phyloP scores from a whole-genome alignment of 352 stramenopile species.

The Phytophthora crassamura region DNA sequence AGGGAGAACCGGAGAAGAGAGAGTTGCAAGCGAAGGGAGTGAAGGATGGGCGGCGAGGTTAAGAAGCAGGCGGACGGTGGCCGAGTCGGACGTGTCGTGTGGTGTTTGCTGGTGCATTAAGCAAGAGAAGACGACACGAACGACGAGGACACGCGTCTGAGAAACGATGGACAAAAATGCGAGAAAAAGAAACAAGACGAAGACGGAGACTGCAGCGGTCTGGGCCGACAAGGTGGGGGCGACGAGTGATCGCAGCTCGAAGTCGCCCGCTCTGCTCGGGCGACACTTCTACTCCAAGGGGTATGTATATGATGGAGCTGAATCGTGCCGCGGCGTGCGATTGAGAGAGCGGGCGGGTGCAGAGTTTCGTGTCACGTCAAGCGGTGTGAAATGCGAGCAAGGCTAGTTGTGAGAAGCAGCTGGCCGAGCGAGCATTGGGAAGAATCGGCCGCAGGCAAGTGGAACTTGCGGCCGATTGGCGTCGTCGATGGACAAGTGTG shows the following conservation, averaged over 20 bases:
- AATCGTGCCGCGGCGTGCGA: slow-evolving; percentile 18
- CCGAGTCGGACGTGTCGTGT: slow-evolving; percentile 20
- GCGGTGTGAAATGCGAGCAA: slow-evolving; percentile 24
- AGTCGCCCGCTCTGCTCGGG: slow-evolving; percentile 24
- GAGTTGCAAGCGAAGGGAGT: slow-evolving; percentile 2
- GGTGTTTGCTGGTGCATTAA: slow-evolving; percentile 35
- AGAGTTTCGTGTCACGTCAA: slow-evolving; percentile 34
- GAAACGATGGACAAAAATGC: slow-evolving; percentile 38
- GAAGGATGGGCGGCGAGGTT: slow-evolving; percentile 4
- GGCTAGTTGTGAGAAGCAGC: not conserved
- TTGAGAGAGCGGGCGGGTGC: slow-evolving; percentile 21
- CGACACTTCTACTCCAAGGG: slow-evolving; percentile 26
- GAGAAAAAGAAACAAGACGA: slow-evolving; percentile 39
- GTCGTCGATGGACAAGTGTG: slow-evolving; percentile 44
- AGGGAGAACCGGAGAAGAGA: slow-evolving; percentile 14
- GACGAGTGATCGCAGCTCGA: slow-evolving; percentile 42
- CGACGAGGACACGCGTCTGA: slow-evolving; percentile 7
- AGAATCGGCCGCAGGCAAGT: slow-evolving; percentile 43
- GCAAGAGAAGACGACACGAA: slow-evolving; percentile 21
- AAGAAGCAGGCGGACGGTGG: slow-evolving; percentile 25
- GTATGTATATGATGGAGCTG: slow-evolving; percentile 40
- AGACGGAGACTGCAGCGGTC: slow-evolving; percentile 41
- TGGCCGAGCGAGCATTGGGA: slow-evolving; percentile 21
- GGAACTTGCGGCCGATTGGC: slow-evolving; percentile 49
- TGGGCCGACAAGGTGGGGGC: slow-evolving; percentile 25